These are phyloP conservation scores for Polygonum maritimum DNA, from an alignment of 148 eudicot genomes.

Conservation along the genomic window DNA sequence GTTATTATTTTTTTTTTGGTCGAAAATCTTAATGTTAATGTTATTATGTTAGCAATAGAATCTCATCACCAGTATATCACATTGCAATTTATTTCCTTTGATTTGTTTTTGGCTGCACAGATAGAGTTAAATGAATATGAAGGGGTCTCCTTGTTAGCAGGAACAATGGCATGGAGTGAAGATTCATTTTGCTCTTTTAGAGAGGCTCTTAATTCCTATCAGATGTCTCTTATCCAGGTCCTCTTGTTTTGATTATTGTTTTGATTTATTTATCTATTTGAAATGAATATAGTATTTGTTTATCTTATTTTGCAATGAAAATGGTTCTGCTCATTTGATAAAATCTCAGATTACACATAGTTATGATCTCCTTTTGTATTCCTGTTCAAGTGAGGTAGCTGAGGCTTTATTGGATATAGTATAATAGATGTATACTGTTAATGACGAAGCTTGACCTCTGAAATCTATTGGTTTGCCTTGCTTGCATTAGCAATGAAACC, in stretches of 20 bases:
- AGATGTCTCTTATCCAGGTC: slow-evolving; percentile 59
- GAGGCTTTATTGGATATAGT: background rate
- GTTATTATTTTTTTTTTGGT: too few species aligned
- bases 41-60: background rate
- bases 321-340: background rate
- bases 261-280: background rate
- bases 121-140: slow-evolving; percentile 78
- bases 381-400: background rate
- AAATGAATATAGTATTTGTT: background rate
- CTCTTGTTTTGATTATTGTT: background rate
- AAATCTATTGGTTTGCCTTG: background rate
- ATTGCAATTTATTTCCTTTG: background rate
- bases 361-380: background rate
- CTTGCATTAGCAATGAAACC: background rate
- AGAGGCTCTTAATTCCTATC: slow-evolving; percentile 53
- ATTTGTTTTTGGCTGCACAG: slow-evolving; percentile 31
- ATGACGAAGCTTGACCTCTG: background rate
- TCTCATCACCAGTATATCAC: background rate
- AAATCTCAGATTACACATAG: background rate
- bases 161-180: slow-evolving; percentile 79
- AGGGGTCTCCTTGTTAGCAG: slow-evolving; percentile 49
- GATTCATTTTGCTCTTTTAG: slow-evolving; percentile 34
- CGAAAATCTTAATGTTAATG: too few species aligned
- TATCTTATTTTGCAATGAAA: background rate
- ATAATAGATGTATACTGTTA: background rate